These are phyloP conservation scores for Microascus cirrosus DNA, from an alignment of 2,329 filamentous ascomycete genomes.

Conservation along the genomic window DNA sequence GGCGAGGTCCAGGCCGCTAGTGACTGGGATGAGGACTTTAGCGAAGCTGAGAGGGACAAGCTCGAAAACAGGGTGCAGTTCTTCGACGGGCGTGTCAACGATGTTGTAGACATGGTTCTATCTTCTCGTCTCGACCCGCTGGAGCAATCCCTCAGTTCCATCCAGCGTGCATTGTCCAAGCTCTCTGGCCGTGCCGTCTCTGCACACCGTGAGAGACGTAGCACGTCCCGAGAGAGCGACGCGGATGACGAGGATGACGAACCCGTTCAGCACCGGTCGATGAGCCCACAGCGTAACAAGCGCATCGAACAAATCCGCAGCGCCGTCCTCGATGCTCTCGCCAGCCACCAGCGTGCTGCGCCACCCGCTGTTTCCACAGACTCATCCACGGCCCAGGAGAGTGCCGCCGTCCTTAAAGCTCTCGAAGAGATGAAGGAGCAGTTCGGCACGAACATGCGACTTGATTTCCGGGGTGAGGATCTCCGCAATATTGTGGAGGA, in stretches of 20 bases:
- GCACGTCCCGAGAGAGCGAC: constrained; percentile 72
- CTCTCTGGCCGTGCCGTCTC: constrained; percentile 44
- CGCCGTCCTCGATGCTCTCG: constrained; percentile 63
- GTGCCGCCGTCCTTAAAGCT: constrained; percentile 51
- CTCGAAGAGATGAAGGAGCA: constrained; percentile 52
- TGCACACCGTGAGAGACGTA: constrained; percentile 49
- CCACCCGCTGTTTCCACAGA: constrained; percentile 7
- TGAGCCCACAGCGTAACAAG: constrained; percentile 69
- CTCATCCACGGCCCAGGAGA: constrained; percentile 17
- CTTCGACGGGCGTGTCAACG: constrained; percentile 84
- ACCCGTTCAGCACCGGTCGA: constrained; percentile 50
- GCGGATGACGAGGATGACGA: constrained; percentile 91
- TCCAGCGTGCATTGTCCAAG: constrained; percentile 57
- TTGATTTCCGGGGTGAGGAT: constrained; percentile 37
- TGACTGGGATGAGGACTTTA: constrained; percentile 85
- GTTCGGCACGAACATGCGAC: constrained; percentile 29
- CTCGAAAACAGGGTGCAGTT: constrained; percentile 72
- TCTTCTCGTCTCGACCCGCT: constrained; percentile 69
- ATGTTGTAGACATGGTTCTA: constrained; percentile 68
- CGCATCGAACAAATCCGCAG: constrained; percentile 72
- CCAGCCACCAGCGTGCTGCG: constrained; percentile 36
- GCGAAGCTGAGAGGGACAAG: constrained; percentile 73
- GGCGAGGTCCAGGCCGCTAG: constrained; percentile 54
- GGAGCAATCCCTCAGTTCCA: constrained; percentile 64
- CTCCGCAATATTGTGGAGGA: constrained; percentile 54